Conservation (phyloP, 257 asterid species). For the Nicotiana tomentosiformis region DNA sequence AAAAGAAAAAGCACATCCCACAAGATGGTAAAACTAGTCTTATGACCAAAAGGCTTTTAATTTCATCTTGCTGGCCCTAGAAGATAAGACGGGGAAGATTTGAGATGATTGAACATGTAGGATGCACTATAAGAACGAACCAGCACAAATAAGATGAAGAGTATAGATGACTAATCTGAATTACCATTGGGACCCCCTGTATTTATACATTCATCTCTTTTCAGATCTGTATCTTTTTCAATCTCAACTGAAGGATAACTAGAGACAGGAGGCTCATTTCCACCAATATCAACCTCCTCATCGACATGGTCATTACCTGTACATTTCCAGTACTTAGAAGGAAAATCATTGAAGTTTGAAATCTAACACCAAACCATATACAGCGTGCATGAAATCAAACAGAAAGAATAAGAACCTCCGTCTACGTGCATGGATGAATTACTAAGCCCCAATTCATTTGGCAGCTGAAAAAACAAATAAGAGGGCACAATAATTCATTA, state of each 20-base stretch:
- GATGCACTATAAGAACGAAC: not conserved
- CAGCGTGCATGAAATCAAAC: conserved; percentile 10
- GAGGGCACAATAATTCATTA: not conserved
- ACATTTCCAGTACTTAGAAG: conserved; percentile 12
- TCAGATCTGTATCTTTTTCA: conserved; percentile 41
- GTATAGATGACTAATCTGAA: conserved; percentile 9
- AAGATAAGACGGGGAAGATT: not conserved
- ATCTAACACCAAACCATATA: not conserved
- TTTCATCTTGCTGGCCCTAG: not conserved
- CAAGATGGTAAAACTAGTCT: conserved; percentile 1
- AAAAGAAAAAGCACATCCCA: not conserved
- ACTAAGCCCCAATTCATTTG: conserved; percentile 79
- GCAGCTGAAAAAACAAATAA: conserved; percentile 53
- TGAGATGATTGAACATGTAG: not conserved
- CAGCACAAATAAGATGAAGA: not conserved
- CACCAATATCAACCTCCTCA: conserved; percentile 82
- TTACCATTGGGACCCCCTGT: conserved; percentile 33
- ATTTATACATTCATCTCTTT: conserved; percentile 38
- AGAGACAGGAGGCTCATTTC: conserved; percentile 72
- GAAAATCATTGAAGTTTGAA: not conserved
- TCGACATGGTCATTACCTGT: conserved; percentile 54
- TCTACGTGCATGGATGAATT: conserved; percentile 76
- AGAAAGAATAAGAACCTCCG: conserved; percentile 54
- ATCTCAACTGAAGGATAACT: conserved; percentile 62
- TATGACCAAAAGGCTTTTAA: not conserved